Percentiles rank a stretch among this genome's conserved stretches.
Conservation (phyloP, 371 early-diverging fungal genomes). For the Rhizomucor miehei region DNA sequence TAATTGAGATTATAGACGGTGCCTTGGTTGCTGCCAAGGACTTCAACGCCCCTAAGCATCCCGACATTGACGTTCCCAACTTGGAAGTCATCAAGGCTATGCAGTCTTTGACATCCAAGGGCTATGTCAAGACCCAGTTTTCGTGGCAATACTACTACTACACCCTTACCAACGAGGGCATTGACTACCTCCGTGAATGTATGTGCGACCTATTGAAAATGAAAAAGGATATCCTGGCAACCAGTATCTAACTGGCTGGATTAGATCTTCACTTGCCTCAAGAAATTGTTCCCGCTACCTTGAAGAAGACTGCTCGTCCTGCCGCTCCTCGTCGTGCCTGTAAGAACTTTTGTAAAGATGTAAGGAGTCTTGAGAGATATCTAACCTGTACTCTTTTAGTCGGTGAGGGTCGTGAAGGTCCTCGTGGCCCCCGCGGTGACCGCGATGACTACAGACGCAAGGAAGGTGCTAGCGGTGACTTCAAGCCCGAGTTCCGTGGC, state of each 20-base stretch:
- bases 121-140: conserved; percentile 95
- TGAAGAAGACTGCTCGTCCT: conserved; percentile 88
- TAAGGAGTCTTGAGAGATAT: neutral
- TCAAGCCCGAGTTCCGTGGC: conserved; percentile 94
- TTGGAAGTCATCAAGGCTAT: conserved; percentile 98
- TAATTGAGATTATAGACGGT: conserved; percentile 74
- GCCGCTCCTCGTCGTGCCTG: conserved; percentile 69
- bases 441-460: conserved; percentile 91
- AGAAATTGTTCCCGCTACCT: conserved; percentile 96
- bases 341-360: conserved; percentile 23
- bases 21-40: conserved; percentile 98
- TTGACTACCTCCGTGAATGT: conserved; percentile 95
- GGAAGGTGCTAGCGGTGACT: conserved; percentile 91
- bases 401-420: conserved; percentile 49
- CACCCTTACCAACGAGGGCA: conserved; percentile 96
- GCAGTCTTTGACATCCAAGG: conserved; percentile 95
- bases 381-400: conserved; percentile 13
- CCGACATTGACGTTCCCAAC: conserved; percentile 95
- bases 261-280: conserved; percentile 91
- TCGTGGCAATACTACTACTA: conserved; percentile 99
- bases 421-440: conserved; percentile 67
- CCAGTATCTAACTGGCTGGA: neutral
- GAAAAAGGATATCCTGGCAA: neutral
- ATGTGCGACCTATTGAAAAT: conserved; percentile 6
- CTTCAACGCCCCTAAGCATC: conserved; percentile 94